Evolutionary conservation across 108 stramenopile genomes (phyloP).

Genomic region (Licmophora abbreviata): DNA sequence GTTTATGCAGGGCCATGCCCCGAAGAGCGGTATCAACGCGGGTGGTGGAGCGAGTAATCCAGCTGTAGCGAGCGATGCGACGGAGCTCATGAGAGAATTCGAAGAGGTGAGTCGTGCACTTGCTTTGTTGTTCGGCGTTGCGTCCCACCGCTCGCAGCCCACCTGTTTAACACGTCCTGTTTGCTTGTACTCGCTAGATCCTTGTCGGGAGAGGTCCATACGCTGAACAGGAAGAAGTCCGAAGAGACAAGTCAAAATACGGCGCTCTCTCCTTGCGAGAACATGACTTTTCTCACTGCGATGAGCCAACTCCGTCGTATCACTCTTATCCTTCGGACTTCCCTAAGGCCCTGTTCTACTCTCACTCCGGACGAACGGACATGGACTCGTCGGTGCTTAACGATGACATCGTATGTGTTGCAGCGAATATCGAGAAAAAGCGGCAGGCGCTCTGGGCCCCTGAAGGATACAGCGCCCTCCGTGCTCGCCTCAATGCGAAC

Average conservation of each 20-base stretch:
- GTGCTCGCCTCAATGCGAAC: constrained; percentile 56
- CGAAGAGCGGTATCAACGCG: constrained; percentile 63
- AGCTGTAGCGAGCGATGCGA: constrained; percentile 38
- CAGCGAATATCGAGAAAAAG: constrained; percentile 10
- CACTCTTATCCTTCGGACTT: constrained; percentile 55
- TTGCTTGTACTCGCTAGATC: constrained; percentile 9
- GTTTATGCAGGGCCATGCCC: constrained; percentile 79
- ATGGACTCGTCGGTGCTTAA: constrained; percentile 51
- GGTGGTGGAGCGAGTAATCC: constrained; percentile 42
- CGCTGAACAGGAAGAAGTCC: constrained; percentile 39
- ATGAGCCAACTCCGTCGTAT: constrained; percentile 66
- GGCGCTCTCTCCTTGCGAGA: constrained; percentile 43
- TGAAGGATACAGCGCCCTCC: constrained; percentile 59
- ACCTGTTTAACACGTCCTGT: background rate
- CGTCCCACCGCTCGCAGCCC: background rate
- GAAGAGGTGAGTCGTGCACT: constrained; percentile 36
- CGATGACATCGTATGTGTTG: constrained; percentile 32
- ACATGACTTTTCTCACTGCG: constrained; percentile 37
- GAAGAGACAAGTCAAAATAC: constrained; percentile 70
- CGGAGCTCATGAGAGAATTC: constrained; percentile 49
- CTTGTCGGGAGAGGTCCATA: constrained; percentile 71
- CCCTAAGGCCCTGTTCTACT: constrained; percentile 28
- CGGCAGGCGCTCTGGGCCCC: constrained; percentile 20
- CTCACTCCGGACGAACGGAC: constrained; percentile 44
- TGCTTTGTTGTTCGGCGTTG: background rate